Conservation (phyloP, 176 grass and related monocot species). For the Carex scoparia region DNA sequence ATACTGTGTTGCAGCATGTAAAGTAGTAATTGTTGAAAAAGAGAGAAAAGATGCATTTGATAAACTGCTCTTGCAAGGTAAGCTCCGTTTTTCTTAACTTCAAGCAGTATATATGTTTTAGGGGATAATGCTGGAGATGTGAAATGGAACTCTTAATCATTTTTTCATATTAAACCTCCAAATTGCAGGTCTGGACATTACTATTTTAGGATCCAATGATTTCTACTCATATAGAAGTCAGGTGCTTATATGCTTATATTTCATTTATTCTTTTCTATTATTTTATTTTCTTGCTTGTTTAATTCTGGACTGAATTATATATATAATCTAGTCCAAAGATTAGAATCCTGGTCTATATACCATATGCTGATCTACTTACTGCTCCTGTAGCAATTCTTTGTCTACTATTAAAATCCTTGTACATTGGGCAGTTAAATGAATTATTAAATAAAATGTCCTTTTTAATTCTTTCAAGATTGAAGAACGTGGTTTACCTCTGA, state of each 20-base stretch:
- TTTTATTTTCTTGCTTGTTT: not conserved
- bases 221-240: conserved; percentile 95
- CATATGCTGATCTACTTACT: not conserved
- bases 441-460: conserved; percentile 10
- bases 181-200: conserved; percentile 60
- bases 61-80: conserved; percentile 79
- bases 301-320: not conserved
- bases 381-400: not conserved
- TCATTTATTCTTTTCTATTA: not conserved
- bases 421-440: conserved; percentile 14
- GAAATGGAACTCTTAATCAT: not conserved
- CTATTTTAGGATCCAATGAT: conserved; percentile 87
- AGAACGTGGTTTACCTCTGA: conserved; percentile 58
- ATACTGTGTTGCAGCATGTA: conserved; percentile 60
- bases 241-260: conserved; percentile 55
- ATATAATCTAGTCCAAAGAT: not conserved
- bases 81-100: conserved; percentile 1
- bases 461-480: conserved; percentile 57
- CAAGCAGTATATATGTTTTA: not conserved
- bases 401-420: not conserved
- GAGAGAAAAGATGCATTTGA: conserved; percentile 54
- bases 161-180: conserved; percentile 1
- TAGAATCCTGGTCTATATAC: not conserved
- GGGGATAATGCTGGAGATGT: not conserved
- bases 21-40: conserved; percentile 40